phyloP scores from a whole-genome alignment of 2,329 filamentous ascomycete genomes.

The Gliomastix tumulicola region DNA sequence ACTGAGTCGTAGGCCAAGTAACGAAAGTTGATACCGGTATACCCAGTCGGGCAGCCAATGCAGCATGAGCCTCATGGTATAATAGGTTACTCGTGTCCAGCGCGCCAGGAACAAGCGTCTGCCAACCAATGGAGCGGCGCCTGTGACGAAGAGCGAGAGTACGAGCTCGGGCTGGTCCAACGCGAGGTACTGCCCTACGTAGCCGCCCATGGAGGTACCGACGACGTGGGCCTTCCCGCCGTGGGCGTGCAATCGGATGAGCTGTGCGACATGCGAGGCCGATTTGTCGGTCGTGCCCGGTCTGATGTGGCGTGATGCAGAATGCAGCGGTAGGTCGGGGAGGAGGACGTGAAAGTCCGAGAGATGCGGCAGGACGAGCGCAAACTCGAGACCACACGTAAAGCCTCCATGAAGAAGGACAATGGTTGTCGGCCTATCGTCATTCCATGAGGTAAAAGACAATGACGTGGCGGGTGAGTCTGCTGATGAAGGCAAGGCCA shows the following conservation, averaged over 20 bases:
- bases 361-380: slow-evolving; percentile 23
- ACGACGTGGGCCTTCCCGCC: slow-evolving; percentile 27
- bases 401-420: slow-evolving; percentile 22
- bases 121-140: slow-evolving; percentile 19
- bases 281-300: slow-evolving; percentile 20
- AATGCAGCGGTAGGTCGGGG: slow-evolving; percentile 30
- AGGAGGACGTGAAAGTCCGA: slow-evolving; percentile 28
- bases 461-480: not conserved
- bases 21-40: slow-evolving; percentile 16
- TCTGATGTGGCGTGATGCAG: slow-evolving; percentile 20
- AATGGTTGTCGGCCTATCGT: slow-evolving; percentile 17
- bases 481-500: slow-evolving; percentile 1
- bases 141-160: slow-evolving; percentile 23
- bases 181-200: slow-evolving; percentile 22
- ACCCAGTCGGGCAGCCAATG: slow-evolving; percentile 16
- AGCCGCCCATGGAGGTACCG: slow-evolving; percentile 32
- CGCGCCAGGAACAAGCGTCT: slow-evolving; percentile 13
- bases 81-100: slow-evolving; percentile 17
- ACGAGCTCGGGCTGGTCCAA: slow-evolving; percentile 24
- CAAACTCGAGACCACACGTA: slow-evolving; percentile 24
- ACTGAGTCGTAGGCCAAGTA: slow-evolving; percentile 15
- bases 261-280: slow-evolving; percentile 21
- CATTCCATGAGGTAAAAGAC: slow-evolving; percentile 12
- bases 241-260: slow-evolving; percentile 27
- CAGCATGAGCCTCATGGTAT: slow-evolving; percentile 14